phyloP scores from a whole-genome alignment of 2,329 filamentous ascomycete species.

The Diaporthe sp. region DNA sequence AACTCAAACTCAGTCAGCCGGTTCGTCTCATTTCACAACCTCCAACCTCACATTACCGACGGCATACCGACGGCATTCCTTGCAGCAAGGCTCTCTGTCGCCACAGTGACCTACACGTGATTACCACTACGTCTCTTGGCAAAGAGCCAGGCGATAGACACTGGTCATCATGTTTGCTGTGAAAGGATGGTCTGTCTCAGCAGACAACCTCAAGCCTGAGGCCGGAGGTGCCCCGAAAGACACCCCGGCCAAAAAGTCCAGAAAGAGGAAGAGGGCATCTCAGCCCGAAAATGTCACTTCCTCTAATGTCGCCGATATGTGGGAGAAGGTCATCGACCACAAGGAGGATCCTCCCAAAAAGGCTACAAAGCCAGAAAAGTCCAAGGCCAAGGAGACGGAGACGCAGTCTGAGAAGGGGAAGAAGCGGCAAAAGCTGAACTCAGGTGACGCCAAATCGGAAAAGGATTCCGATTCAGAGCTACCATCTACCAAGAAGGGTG shows the following conservation, averaged over 20 bases:
- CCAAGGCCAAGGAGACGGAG: constrained; percentile 43
- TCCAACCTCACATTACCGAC: background rate
- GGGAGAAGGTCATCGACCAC: constrained; percentile 83
- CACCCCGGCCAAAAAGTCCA: constrained; percentile 60
- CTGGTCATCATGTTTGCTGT: constrained; percentile 83
- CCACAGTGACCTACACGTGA: background rate
- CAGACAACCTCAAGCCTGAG: constrained; percentile 79
- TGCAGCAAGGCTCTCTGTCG: background rate
- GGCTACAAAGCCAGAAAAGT: constrained; percentile 16
- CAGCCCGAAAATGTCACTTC: constrained; percentile 66
- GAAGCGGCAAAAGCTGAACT: constrained; percentile 44
- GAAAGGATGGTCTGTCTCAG: constrained; percentile 88
- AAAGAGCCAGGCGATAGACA: constrained; percentile 3
- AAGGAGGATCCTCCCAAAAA: constrained; percentile 55
- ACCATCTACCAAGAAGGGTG: constrained; percentile 42
- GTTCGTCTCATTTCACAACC: constrained; percentile 26
- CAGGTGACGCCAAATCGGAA: constrained; percentile 26
- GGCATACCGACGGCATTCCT: background rate
- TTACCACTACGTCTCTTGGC: background rate
- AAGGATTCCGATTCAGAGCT: constrained; percentile 45
- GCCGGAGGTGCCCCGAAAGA: constrained; percentile 52
- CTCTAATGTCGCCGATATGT: constrained; percentile 82
- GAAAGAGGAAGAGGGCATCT: constrained; percentile 68
- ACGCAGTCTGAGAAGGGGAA: constrained; percentile 45
- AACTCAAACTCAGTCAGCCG: constrained; percentile 8